phyloP scores from a whole-genome alignment of 306 rosid genomes.

The Cucurbita moschata region DNA sequence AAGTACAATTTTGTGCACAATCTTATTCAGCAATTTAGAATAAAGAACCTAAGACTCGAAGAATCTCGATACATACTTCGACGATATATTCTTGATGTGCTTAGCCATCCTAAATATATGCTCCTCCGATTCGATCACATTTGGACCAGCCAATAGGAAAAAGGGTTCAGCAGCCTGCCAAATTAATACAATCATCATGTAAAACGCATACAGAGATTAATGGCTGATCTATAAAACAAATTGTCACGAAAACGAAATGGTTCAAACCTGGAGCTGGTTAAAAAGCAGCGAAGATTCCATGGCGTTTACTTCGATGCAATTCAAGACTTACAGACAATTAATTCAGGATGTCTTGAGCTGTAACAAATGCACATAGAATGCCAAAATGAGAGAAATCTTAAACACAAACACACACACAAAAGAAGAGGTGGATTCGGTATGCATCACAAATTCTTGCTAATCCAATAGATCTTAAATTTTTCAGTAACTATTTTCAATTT shows the following conservation, averaged over 20 bases:
- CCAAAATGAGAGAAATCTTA: background rate
- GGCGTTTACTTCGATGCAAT: background rate
- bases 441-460: background rate
- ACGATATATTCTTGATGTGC: conserved; percentile 45
- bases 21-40: background rate
- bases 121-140: conserved; percentile 91
- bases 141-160: conserved; percentile 85
- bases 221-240: background rate
- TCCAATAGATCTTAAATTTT: background rate
- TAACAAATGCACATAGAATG: background rate
- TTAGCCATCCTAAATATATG: conserved; percentile 71
- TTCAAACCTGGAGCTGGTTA: conserved; percentile 32
- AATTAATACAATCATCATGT: conserved; percentile 12
- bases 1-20: too few species aligned
- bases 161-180: conserved; percentile 70
- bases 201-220: background rate
- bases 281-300: conserved; percentile 33
- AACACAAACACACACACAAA: background rate
- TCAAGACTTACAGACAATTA: background rate
- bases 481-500: background rate
- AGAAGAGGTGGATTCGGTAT: background rate
- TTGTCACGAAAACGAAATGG: background rate
- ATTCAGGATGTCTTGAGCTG: background rate
- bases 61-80: conserved; percentile 37
- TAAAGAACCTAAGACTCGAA: background rate